Base-by-base conservation (phyloP, 495 filamentous ascomycete genomes). In the Penicillium salamii region DNA sequence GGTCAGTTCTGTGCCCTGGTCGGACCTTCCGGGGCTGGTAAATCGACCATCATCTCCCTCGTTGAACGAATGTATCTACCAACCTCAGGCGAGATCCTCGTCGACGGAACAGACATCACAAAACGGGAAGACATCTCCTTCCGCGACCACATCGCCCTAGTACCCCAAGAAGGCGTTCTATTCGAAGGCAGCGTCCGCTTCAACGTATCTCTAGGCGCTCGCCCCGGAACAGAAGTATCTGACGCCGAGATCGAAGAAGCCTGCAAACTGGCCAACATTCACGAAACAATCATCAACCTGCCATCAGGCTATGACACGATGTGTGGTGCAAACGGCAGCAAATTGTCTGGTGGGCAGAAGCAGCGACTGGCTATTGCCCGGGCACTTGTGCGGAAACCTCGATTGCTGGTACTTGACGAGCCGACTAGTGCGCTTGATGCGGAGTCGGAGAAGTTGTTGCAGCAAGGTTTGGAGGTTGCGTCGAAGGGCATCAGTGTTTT, bases 361-460 rank as follows among this genome's bases (percentile, higher is more conserved):
- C 89, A 92, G 61, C 72, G 88, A 12, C 63, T 95, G 17, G 78
- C 84, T 1, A 87, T 95, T 42, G 89, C 89, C 2, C 68, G 89
- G 14, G 88, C 89, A 0, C 70, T 92, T 19, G 79, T 95, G 8
- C 79, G 88, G 7, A 78, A 86, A 36, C 88, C 89, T 4, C 68
- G 74, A 36, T 68, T 92, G 20, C 63, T 92, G 51, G 67, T 92
- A 24, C 72, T 95, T 3, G 89, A 95, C 57, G 89, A 95, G 65
- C 85, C 88, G 1, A 91, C 89, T 6, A 81, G 76, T 34, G 81
- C 82, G n/a, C 68, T 91, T 29, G 89, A 95, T 52, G 81, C 83
- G 6, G 80, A 88, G 66, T 82, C 78, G 12, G 88, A 93, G 70
- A 78, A 77, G 56, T 65, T 86, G 24, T 75, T 92, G 14, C 86